These are phyloP conservation scores for Globisporangium irregulare DNA, from an alignment of 352 stramenopile genomes.

Conservation along the genomic window DNA sequence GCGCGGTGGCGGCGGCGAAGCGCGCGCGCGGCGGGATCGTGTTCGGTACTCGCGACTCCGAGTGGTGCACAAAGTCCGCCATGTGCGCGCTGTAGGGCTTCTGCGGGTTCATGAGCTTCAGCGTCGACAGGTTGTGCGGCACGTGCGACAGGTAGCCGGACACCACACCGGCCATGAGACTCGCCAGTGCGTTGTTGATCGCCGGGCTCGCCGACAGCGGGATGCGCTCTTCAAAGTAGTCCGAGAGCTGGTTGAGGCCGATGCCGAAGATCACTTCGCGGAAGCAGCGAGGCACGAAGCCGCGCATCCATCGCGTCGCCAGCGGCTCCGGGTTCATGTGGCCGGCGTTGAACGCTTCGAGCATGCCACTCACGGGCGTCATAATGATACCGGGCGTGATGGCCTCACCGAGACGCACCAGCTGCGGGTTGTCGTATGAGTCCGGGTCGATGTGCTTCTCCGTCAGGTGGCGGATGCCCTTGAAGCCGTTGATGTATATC, in stretches of 20 bases:
- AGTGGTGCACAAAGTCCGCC: conserved; percentile 81
- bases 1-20: conserved; percentile 57
- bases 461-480: conserved; percentile 82
- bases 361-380: conserved; percentile 89
- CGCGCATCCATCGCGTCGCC: conserved; percentile 86
- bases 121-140: conserved; percentile 94
- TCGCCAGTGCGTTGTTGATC: conserved; percentile 87
- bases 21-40: conserved; percentile 72
- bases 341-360: conserved; percentile 92
- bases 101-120: conserved; percentile 93
- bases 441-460: conserved; percentile 86
- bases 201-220: conserved; percentile 59
- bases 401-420: conserved; percentile 76
- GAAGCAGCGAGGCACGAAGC: conserved; percentile 76
- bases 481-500: conserved; percentile 94
- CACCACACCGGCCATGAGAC: conserved; percentile 86
- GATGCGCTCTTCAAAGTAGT: conserved; percentile 93
- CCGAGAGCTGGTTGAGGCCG: conserved; percentile 91
- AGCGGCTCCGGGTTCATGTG: conserved; percentile 93
- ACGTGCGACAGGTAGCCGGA: conserved; percentile 94
- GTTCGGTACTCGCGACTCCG: conserved; percentile 74
- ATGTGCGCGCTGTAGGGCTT: conserved; percentile 84
- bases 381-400: conserved; percentile 90
- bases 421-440: conserved; percentile 75
- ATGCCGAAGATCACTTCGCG: conserved; percentile 94